These are phyloP conservation scores for Mediolabrus comicus DNA, from an alignment of 108 stramenopile species.

Conservation along the genomic window DNA sequence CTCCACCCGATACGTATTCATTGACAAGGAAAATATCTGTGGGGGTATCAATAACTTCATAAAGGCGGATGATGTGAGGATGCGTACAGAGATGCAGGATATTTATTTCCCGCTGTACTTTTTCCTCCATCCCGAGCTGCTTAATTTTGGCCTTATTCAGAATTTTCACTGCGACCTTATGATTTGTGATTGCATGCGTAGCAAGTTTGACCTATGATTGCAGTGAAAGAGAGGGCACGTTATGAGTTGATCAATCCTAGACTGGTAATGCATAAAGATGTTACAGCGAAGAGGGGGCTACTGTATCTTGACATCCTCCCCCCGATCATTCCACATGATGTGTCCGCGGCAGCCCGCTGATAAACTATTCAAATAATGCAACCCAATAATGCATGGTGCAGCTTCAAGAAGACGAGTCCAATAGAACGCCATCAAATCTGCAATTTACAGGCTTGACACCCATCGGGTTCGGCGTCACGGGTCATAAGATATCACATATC, in stretches of 20 bases:
- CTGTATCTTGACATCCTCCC: too few relatives aligned
- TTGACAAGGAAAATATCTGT: conserved; percentile 99
- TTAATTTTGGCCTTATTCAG: conserved; percentile 98
- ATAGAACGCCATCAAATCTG: too few relatives aligned
- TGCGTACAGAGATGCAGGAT: conserved; percentile 98
- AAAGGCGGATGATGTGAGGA: conserved; percentile 98
- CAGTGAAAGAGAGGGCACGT: not conserved
- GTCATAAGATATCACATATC: not conserved
- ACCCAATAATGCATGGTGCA: too few relatives aligned
- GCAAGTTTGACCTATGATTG: conserved; percentile 86
- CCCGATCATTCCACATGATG: too few relatives aligned
- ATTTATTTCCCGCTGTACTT: conserved; percentile 99
- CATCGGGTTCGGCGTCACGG: not conserved
- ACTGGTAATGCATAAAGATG: not conserved
- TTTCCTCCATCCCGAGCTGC: conserved; percentile 99
- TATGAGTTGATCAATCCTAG: not conserved
- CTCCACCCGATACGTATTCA: conserved; percentile 98
- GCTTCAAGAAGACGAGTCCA: too few relatives aligned
- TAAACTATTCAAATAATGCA: too few relatives aligned
- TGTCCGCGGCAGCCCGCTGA: too few relatives aligned
- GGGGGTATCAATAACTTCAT: conserved; percentile 97
- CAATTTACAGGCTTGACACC: not conserved
- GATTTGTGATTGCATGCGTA: conserved; percentile 97
- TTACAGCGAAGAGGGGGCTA: not conserved
- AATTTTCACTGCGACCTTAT: conserved; percentile 99